A percentile compares a stretch with the other conserved stretches of the same genome.
Evolutionary conservation across 106 monocot genomes (phyloP).

Genomic region (Narthecium ossifragum): DNA sequence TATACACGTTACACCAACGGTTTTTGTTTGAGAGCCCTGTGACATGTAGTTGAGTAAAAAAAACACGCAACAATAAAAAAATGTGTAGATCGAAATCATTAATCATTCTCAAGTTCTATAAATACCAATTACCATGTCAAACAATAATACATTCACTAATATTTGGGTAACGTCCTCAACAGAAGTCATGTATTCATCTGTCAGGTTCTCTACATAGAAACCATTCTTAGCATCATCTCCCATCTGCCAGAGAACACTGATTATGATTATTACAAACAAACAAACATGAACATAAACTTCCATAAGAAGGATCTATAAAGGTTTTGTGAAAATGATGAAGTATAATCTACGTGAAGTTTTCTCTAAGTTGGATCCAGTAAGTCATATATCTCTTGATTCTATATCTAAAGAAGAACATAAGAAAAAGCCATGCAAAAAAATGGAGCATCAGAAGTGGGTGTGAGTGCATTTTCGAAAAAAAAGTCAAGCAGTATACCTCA

Average conservation of each 20-base stretch:
- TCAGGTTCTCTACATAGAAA: slow-evolving; percentile 83
- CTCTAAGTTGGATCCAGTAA: slow-evolving; percentile 72
- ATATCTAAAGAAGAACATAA: slow-evolving; percentile 43
- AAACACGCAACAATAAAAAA: not conserved
- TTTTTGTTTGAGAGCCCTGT: slow-evolving; percentile 87
- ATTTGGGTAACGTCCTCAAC: slow-evolving; percentile 77
- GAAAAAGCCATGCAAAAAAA: not conserved
- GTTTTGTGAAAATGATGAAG: not conserved
- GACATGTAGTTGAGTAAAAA: slow-evolving; percentile 5
- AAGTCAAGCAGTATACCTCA: slow-evolving; percentile 65
- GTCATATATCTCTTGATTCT: slow-evolving; percentile 79
- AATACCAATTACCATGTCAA: not conserved
- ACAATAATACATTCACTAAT: slow-evolving; percentile 51
- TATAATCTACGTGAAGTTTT: slow-evolving; percentile 61
- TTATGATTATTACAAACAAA: too few relatives aligned
- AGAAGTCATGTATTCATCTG: slow-evolving; percentile 72
- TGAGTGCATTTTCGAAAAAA: not conserved
- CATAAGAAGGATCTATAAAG: not conserved
- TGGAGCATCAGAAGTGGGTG: not conserved
- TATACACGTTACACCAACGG: slow-evolving; percentile 82
- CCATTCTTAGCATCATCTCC: slow-evolving; percentile 54
- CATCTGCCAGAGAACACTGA: slow-evolving; percentile 41
- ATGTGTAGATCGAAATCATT: not conserved
- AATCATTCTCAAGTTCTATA: not conserved
- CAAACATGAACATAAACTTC: too few relatives aligned